Percentiles rank a stretch among this genome's conserved stretches.
Conservation (phyloP, 345 rosid genomes). For the Aquilaria yunnanensis region DNA sequence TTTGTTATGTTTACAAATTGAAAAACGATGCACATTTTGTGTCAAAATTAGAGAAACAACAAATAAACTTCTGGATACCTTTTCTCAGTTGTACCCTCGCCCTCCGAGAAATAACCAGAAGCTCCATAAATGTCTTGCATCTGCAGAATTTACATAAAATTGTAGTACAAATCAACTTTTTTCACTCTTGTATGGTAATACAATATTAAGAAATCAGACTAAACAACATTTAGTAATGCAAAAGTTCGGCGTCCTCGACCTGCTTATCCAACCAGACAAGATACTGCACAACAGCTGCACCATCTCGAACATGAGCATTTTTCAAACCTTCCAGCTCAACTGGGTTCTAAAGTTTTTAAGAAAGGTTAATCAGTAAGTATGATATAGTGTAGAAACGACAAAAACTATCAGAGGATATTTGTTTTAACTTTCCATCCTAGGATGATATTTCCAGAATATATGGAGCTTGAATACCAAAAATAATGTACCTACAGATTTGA, state of each 20-base stretch:
- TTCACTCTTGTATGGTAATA: neutral
- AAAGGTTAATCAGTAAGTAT: slow-evolving; percentile 8
- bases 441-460: neutral
- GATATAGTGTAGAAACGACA: slow-evolving; percentile 4
- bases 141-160: slow-evolving; percentile 27
- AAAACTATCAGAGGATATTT: neutral
- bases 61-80: slow-evolving; percentile 35
- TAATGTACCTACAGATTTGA: no score
- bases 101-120: slow-evolving; percentile 82
- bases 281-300: slow-evolving; percentile 96
- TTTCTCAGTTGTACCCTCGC: slow-evolving; percentile 36
- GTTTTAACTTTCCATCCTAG: neutral
- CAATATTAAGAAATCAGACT: neutral
- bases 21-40: no score
- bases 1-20: no score
- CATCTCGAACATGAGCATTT: slow-evolving; percentile 92
- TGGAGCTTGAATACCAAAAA: no score
- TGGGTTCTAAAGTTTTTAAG: slow-evolving; percentile 45
- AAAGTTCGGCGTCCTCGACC: slow-evolving; percentile 16
- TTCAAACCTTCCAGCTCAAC: slow-evolving; percentile 83
- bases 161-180: no score
- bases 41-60: neutral
- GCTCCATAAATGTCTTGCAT: slow-evolving; percentile 94
- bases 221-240: neutral
- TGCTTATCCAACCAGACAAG: slow-evolving; percentile 88